Percentiles rank a stretch among this genome's conserved stretches.
These are phyloP conservation scores for Clarkia xantiana DNA, from an alignment of 345 rosid species.

Conservation along the genomic window DNA sequence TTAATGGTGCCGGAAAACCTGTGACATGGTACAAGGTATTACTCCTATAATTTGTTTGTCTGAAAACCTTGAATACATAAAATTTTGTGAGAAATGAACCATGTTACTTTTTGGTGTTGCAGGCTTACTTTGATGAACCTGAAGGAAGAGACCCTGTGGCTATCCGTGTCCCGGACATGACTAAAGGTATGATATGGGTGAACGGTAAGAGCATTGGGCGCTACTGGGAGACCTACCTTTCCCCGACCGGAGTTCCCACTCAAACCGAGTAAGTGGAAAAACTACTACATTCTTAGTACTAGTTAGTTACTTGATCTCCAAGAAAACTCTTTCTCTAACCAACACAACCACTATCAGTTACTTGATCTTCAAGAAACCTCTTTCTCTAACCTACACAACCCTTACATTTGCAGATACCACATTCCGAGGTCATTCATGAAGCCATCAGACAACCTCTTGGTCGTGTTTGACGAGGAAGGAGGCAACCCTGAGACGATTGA, in stretches of 20 bases:
- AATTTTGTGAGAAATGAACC: too few relatives aligned
- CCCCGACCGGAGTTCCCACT: slow-evolving; percentile 27
- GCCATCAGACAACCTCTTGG: slow-evolving; percentile 25
- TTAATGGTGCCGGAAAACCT: slow-evolving; percentile 13
- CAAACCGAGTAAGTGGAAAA: slow-evolving; percentile 24
- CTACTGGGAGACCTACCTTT: slow-evolving; percentile 28
- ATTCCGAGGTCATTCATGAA: slow-evolving; percentile 31
- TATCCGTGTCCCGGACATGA: slow-evolving; percentile 18
- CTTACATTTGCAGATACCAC: slow-evolving; percentile 20
- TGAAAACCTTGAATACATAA: too few relatives aligned
- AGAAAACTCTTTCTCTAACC: not conserved
- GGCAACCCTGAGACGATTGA: slow-evolving; percentile 20
- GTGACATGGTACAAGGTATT: slow-evolving; percentile 43
- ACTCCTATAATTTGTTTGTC: too few relatives aligned
- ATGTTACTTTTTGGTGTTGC: too few relatives aligned
- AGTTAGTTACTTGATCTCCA: not conserved
- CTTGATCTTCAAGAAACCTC: not conserved
- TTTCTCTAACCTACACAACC: too few relatives aligned
- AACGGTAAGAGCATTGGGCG: slow-evolving; percentile 38
- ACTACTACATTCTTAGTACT: not conserved
- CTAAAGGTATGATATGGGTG: slow-evolving; percentile 40
- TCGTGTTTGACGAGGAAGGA: slow-evolving; percentile 24
- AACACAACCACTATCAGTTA: too few relatives aligned
- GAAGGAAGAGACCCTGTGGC: slow-evolving; percentile 27
- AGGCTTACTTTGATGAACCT: slow-evolving; percentile 26